Evolutionary conservation across 139 green algal genomes (phyloP), one percentile per base, ranked within the genome.

Genomic region (Ostreobium quekettii): DNA sequence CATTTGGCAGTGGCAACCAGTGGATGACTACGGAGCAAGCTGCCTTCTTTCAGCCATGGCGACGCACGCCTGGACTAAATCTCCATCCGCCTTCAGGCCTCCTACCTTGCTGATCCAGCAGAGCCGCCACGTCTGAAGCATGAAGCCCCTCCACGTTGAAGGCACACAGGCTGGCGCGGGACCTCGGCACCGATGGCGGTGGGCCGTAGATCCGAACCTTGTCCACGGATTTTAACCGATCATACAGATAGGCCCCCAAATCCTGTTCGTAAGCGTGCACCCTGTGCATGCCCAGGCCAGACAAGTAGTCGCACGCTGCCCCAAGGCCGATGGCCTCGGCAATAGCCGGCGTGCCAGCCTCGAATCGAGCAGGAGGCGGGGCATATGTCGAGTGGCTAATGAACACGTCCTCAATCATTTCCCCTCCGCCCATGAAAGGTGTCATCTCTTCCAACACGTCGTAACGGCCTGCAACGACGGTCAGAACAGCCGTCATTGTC

Each of bases 361-460:
- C 95, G 73, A 99, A 99, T 11, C 93, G 77, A 15, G 70, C 81
- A 3, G 95, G 95, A 2, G 95, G 93, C 32, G 82, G 70, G 0
- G 93, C 91, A 66, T 91, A 99, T 0, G 94, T 99, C 6, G 86
- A 94, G 47, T 87, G 80, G 64, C 96, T 85, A 47, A 97, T 71
- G 63, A 83, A 93, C 37, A 99, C 95, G 62, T 96, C 87, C 61
- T 87, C 60, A 36, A 99, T 99, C 95, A 99, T 99, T 78, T 99
- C 95, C 19, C 95, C 95, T 36, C 95, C 95, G 32, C 93, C 92
- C 87, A 95, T 91, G 77, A 88, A 99, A 0, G 95, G 95, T 15
- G 82, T 82, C 95, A 99, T 99, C 26, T 66, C 38, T 65, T 91
- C 76, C 36, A 99, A 81, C 48, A 96, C 36, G 8, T 95, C 87